Evolutionary conservation across 176 grass and related monocot genomes (phyloP).

Genomic region (Juncus effusus): DNA sequence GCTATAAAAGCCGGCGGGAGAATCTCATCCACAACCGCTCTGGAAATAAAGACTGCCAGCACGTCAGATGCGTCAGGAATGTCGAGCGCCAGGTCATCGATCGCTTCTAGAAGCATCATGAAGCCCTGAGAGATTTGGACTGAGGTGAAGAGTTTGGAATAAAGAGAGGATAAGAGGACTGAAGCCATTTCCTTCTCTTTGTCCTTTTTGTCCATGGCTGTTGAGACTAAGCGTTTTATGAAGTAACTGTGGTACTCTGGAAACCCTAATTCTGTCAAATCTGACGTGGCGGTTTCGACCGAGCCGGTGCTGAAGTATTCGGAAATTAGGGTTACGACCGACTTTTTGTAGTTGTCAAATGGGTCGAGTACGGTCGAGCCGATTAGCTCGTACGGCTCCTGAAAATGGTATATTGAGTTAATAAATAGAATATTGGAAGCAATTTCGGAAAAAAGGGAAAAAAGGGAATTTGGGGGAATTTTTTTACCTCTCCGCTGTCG

Average conservation of each 20-base stretch:
- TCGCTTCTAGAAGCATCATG: conserved; percentile 78
- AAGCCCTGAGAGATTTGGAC: conserved; percentile 78
- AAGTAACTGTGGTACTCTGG: conserved; percentile 64
- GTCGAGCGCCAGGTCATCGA: conserved; percentile 85
- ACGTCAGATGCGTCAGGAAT: conserved; percentile 77
- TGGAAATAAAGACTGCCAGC: conserved; percentile 82
- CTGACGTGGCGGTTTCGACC: conserved; percentile 63
- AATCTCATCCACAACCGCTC: conserved; percentile 90
- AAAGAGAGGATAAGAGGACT: conserved; percentile 80
- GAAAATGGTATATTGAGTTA: conserved; percentile 20
- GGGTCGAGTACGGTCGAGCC: conserved; percentile 60
- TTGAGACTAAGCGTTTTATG: conserved; percentile 88
- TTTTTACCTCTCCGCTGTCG: conserved; percentile 82
- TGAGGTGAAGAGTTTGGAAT: conserved; percentile 59
- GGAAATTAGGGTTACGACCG: conserved; percentile 59
- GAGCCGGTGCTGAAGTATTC: conserved; percentile 90
- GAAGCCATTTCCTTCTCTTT: conserved; percentile 97
- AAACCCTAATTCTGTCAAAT: conserved; percentile 77
- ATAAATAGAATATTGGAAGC: neutral
- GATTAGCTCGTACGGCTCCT: conserved; percentile 92
- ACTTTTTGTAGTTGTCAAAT: conserved; percentile 81
- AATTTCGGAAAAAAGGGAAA: neutral
- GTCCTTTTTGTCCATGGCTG: conserved; percentile 89
- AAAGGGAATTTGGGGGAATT: conserved; percentile 12
- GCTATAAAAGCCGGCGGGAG: conserved; percentile 82